Base-by-base conservation (phyloP, 2,329 filamentous ascomycete species). In the Fusarium musae region DNA sequence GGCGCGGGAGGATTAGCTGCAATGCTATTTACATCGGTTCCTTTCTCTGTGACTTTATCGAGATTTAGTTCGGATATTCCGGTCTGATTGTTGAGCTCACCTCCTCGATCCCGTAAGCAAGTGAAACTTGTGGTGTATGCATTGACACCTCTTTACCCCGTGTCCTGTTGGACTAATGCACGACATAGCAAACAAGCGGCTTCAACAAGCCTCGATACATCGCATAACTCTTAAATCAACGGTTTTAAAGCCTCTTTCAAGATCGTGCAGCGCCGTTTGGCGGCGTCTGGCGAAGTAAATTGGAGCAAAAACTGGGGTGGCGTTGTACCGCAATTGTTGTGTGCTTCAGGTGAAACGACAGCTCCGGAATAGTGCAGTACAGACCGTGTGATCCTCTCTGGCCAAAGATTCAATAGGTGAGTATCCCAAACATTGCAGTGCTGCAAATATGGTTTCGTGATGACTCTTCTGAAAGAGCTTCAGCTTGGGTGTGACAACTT, bases 301-400 rank as follows among this genome's bases (percentile, higher is more conserved):
- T 53, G 60, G 62, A 39, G 43, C 59, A 46, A 64, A 69, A 64
- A 56, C 56, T 36, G 63, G 69, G 63, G 40, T 54, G 43, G 39
- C 52, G 52, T 75, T 56, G 61, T 66, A 66, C 60, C 50, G 59
- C 61, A 59, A 68, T 52, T 67, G 59, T 58, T 63, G 59, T 47
- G 53, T 66, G 58, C 63, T 64, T 52, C 53, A 69, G 49, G 60
- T 77, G 75, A 77, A 77, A 77, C 75, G 13, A 34, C 66, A 53
- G 66, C 61, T 62, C 63, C 59, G 52, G 53, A 44, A 70, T 47
- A 32, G 56, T 54, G 37, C 70, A 70, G 40, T 28, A 40, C 21
- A 44, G 34, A 50, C 46, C 19, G 50, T 59, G 23, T 40, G 62
- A 58, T 60, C 26, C 36, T 26, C 15, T 52, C 30, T 52, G 23